Evolutionary conservation across 768 basidiomycete genomes (phyloP).

Genomic region (Agaricus sinodeliciosus): DNA sequence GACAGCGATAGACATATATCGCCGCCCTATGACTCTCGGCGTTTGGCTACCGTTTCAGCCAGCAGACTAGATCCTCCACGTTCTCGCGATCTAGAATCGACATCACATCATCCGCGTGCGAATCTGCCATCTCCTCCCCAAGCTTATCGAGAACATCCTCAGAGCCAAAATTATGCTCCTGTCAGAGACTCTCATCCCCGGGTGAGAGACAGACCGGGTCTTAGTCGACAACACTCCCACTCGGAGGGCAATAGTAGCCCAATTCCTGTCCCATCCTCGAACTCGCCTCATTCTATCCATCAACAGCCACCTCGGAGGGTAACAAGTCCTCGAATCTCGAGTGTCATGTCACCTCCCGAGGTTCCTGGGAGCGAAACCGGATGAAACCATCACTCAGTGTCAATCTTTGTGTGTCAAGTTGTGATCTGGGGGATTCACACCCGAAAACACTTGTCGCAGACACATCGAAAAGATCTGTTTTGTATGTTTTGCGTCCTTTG

Average conservation of each 20-base stretch:
- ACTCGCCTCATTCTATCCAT: conserved; percentile 5
- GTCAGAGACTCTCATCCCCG: conserved; percentile 16
- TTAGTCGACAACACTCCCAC: conserved; percentile 20
- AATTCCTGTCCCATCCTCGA: neutral
- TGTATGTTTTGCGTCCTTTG: neutral
- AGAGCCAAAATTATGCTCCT: conserved; percentile 14
- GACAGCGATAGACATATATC: conserved; percentile 39
- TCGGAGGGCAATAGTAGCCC: conserved; percentile 5
- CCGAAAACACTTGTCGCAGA: neutral
- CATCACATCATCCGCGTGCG: conserved; percentile 14
- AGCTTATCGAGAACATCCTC: conserved; percentile 24
- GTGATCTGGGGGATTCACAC: neutral
- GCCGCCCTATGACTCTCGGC: conserved; percentile 42
- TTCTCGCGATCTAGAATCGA: conserved; percentile 20
- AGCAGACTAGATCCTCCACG: conserved; percentile 41
- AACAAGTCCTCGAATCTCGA: conserved; percentile 30
- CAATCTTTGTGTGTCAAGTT: neutral
- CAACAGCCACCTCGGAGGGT: conserved; percentile 13
- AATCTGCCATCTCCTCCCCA: conserved; percentile 27
- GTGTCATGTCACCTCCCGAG: conserved; percentile 28
- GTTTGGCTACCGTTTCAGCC: conserved; percentile 39
- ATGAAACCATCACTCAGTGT: neutral
- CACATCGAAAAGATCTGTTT: neutral
- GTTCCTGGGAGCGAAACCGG: conserved; percentile 14
- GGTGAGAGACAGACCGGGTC: conserved; percentile 14